phyloP scores from a whole-genome alignment of 805 yeast species.

The Yamadazyma phyllophila region DNA sequence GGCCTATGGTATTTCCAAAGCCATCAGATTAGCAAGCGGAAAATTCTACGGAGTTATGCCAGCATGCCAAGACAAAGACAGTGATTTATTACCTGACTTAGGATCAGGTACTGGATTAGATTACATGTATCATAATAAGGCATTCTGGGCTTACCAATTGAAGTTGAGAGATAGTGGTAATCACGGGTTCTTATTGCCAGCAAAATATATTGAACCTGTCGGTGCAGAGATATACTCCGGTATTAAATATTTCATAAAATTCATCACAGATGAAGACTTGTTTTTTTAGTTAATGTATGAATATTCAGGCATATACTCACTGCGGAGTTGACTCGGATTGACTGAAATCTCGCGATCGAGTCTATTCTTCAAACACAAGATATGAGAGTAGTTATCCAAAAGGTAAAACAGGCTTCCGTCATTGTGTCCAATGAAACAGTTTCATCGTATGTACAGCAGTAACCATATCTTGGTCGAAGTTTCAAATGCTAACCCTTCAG shows the following conservation, averaged over 20 bases:
- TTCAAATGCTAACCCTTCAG: conserved; percentile 10
- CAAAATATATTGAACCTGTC: conserved; percentile 67
- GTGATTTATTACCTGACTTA: conserved; percentile 67
- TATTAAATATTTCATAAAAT: conserved; percentile 56
- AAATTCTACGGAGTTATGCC: conserved; percentile 66
- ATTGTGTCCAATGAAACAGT: conserved; percentile 70
- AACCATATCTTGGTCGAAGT: neutral
- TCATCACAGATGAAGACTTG: conserved; percentile 31
- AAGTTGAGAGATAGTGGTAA: conserved; percentile 79
- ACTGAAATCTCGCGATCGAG: neutral
- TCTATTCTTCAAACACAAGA: neutral
- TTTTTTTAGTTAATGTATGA: neutral
- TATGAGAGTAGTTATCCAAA: conserved; percentile 90
- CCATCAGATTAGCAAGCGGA: conserved; percentile 63
- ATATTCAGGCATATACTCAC: neutral
- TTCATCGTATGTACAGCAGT: conserved; percentile 46
- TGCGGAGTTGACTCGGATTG: neutral
- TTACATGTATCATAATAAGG: conserved; percentile 78
- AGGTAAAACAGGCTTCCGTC: conserved; percentile 86
- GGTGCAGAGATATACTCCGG: conserved; percentile 74
- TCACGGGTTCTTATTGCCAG: conserved; percentile 79
- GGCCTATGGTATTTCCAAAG: conserved; percentile 76
- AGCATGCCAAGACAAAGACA: conserved; percentile 77
- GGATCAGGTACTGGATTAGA: conserved; percentile 82
- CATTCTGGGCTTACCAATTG: conserved; percentile 81